phyloP scores from a whole-genome alignment of 352 stramenopile species.

The Pythium diclinum region DNA sequence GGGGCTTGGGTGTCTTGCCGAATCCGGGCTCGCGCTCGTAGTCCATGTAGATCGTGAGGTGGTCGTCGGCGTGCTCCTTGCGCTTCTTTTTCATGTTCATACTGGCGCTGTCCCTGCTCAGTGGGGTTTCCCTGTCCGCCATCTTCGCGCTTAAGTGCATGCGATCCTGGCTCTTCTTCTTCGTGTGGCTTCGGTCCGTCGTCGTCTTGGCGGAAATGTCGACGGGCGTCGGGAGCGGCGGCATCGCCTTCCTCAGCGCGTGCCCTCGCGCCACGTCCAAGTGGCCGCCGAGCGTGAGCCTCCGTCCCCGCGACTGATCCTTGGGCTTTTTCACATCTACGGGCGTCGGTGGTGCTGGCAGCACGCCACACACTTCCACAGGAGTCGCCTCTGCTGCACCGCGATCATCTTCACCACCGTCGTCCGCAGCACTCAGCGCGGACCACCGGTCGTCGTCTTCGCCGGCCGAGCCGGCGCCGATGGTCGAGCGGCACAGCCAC shows the following conservation, averaged over 20 bases:
- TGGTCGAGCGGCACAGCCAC: constrained; percentile 57
- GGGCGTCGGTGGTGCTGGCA: background rate
- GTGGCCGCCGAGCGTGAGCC: constrained; percentile 21
- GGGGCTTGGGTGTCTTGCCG: constrained; percentile 8
- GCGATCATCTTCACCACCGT: constrained; percentile 23
- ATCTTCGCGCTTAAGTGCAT: background rate
- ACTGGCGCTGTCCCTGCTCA: background rate
- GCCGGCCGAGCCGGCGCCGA: constrained; percentile 36
- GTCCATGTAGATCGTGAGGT: constrained; percentile 26
- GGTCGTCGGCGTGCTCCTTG: background rate
- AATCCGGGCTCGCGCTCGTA: constrained; percentile 20
- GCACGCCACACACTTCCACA: background rate
- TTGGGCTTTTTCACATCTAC: background rate
- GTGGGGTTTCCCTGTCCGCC: too few species aligned
- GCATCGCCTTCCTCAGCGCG: constrained; percentile 17
- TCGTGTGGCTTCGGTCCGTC: background rate
- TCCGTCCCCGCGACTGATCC: background rate
- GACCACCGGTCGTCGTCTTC: constrained; percentile 29
- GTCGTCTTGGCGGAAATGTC: background rate
- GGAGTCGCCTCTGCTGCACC: background rate
- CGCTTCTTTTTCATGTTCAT: constrained; percentile 16
- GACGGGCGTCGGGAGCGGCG: constrained; percentile 5
- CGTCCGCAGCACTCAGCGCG: constrained; percentile 10
- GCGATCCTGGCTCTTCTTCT: constrained; percentile 6
- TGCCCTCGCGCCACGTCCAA: constrained; percentile 15